A percentile compares a stretch with the other conserved stretches of the same genome.
These are phyloP conservation scores for Magnusiomyces fungicola DNA, from an alignment of 1,139 yeast genomes.

Conservation along the genomic window DNA sequence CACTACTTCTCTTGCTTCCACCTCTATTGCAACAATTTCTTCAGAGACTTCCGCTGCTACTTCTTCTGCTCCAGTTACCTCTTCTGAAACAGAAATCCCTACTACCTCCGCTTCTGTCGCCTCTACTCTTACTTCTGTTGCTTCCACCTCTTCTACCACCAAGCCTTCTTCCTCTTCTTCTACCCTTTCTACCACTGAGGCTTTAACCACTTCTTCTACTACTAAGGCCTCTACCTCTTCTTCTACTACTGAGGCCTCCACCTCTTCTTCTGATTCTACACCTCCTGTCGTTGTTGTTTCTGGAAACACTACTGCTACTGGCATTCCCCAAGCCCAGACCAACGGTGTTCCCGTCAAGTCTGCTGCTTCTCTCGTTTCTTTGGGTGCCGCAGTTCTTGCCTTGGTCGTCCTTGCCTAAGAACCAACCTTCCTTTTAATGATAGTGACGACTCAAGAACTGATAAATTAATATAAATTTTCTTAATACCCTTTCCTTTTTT, in stretches of 20 bases:
- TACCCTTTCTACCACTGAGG: background rate
- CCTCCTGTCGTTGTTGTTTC: background rate
- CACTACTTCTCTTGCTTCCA: background rate
- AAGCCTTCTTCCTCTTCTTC: background rate
- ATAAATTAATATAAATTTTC: too few relatives aligned
- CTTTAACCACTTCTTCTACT: background rate
- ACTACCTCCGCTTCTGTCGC: background rate
- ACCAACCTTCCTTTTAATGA: too few relatives aligned
- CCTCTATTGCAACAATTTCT: background rate
- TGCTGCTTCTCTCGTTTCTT: slow-evolving; percentile 5
- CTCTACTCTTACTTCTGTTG: background rate
- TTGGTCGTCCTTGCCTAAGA: slow-evolving; percentile 7
- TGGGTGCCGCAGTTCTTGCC: slow-evolving; percentile 5
- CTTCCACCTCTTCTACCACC: background rate
- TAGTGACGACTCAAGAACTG: too few relatives aligned
- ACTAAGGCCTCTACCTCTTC: background rate
- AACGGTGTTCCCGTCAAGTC: slow-evolving; percentile 5
- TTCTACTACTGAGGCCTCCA: background rate
- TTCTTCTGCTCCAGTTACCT: slow-evolving; percentile 4
- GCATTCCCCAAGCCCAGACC: background rate
- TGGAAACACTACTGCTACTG: background rate
- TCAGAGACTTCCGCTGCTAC: slow-evolving; percentile 5
- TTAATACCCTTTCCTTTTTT: too few relatives aligned
- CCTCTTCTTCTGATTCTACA: background rate
- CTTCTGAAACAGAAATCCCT: background rate